Conservation (phyloP, 2,329 filamentous ascomycete genomes). For the Aspergillus hortae region DNA sequence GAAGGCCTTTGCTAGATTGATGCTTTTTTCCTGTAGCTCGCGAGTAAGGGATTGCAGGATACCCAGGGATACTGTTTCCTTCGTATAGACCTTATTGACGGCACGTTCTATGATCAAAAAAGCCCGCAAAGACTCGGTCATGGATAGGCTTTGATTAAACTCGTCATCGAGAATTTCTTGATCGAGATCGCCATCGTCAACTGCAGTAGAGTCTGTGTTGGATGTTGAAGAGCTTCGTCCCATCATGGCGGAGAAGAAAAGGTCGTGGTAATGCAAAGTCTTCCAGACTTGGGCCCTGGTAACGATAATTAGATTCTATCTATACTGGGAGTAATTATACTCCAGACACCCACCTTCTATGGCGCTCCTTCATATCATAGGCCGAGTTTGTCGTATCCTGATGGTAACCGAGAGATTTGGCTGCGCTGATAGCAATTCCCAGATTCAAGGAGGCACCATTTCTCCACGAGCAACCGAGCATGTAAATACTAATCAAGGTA, state of each 20-base stretch:
- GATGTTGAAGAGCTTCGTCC: not conserved
- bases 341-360: not conserved
- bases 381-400: not conserved
- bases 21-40: not conserved
- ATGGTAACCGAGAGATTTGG: not conserved
- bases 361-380: not conserved
- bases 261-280: slow-evolving; percentile 2
- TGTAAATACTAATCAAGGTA: slow-evolving; percentile 1
- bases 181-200: not conserved
- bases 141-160: not conserved
- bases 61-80: slow-evolving; percentile 1
- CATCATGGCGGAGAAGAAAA: slow-evolving; percentile 6
- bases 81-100: slow-evolving; percentile 4
- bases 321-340: too few relatives aligned
- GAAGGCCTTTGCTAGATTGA: not conserved
- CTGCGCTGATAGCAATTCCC: slow-evolving; percentile 1
- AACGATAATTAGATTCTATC: not conserved
- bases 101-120: slow-evolving; percentile 4
- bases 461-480: slow-evolving; percentile 1
- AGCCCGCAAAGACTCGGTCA: not conserved
- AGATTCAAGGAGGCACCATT: slow-evolving; percentile 1
- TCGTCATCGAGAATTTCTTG: not conserved
- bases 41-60: not conserved
- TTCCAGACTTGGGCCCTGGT: not conserved
- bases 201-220: not conserved